phyloP scores from a whole-genome alignment of 257 asterid species.

The Thymus quinquecostatus region DNA sequence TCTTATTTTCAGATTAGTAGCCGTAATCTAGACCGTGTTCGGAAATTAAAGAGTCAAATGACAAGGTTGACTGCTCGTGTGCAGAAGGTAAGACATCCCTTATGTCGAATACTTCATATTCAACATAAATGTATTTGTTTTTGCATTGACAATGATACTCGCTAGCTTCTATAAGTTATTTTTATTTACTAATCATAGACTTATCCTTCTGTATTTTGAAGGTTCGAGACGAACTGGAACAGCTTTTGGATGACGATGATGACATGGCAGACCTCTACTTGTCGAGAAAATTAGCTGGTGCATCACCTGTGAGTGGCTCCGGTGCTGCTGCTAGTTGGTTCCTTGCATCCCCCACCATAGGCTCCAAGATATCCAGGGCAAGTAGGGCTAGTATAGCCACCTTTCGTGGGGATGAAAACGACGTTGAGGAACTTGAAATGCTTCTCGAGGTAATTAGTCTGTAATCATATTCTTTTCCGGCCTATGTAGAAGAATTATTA shows the following conservation, averaged over 20 bases:
- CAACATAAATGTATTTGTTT: no score
- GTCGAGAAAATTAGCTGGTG: conserved; percentile 73
- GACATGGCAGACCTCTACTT: conserved; percentile 97
- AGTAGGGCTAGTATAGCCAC: conserved; percentile 92
- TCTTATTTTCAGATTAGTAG: conserved; percentile 72
- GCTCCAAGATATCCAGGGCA: conserved; percentile 85
- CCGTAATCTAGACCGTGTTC: conserved; percentile 88
- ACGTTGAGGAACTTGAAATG: conserved; percentile 95
- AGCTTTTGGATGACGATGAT: conserved; percentile 94
- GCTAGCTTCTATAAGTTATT: background rate
- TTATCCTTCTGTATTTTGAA: conserved; percentile 37
- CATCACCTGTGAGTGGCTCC: conserved; percentile 81
- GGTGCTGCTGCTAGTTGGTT: conserved; percentile 77
- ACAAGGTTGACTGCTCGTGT: conserved; percentile 95
- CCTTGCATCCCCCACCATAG: conserved; percentile 79
- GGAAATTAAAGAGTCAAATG: conserved; percentile 92
- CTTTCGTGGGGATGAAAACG: conserved; percentile 79
- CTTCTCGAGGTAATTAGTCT: conserved; percentile 68
- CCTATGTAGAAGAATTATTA: background rate
- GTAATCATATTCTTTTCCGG: background rate
- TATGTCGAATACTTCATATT: background rate
- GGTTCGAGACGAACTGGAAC: conserved; percentile 98
- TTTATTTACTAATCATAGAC: conserved; percentile 3
- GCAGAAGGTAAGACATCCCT: conserved; percentile 63
- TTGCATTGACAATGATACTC: no score